These are phyloP conservation scores for Penicillium pancosmium DNA, from an alignment of 495 filamentous ascomycete genomes.

Conservation along the genomic window DNA sequence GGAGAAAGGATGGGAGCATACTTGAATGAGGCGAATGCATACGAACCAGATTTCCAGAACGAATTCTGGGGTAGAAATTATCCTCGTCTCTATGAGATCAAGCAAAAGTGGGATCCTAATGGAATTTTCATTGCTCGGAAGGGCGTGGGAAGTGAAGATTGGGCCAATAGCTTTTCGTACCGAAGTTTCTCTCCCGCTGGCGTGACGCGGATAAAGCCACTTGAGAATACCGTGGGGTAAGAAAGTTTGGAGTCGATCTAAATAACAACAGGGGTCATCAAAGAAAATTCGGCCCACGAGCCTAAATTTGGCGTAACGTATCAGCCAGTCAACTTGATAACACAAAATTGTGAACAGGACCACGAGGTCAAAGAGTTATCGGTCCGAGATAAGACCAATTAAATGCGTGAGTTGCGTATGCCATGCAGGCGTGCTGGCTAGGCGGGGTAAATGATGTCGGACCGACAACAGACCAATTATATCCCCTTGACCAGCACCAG, in stretches of 20 bases:
- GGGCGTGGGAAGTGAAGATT: too few species aligned
- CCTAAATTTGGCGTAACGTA: background rate
- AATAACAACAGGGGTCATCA: too few species aligned
- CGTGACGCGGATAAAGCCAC: background rate
- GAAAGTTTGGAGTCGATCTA: background rate
- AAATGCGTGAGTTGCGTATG: background rate
- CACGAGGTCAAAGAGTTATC: background rate
- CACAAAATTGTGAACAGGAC: background rate
- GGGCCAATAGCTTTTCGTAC: background rate
- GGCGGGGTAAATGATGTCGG: constrained; percentile 20
- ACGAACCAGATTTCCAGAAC: too few species aligned
- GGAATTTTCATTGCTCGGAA: too few species aligned
- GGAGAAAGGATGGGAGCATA: too few species aligned
- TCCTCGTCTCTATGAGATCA: too few species aligned
- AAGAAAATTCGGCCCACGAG: background rate
- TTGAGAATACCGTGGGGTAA: background rate
- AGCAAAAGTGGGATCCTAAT: too few species aligned
- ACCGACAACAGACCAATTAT: constrained; percentile 16
- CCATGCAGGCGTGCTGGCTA: background rate
- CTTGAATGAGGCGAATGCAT: too few species aligned
- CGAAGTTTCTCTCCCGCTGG: background rate
- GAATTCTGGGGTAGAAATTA: too few species aligned
- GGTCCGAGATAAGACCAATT: constrained; percentile 8
- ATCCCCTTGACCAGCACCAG: background rate
- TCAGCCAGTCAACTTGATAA: background rate